Evolutionary conservation across 257 asterid species (phyloP).

Genomic region (Jacaranda copaia): DNA sequence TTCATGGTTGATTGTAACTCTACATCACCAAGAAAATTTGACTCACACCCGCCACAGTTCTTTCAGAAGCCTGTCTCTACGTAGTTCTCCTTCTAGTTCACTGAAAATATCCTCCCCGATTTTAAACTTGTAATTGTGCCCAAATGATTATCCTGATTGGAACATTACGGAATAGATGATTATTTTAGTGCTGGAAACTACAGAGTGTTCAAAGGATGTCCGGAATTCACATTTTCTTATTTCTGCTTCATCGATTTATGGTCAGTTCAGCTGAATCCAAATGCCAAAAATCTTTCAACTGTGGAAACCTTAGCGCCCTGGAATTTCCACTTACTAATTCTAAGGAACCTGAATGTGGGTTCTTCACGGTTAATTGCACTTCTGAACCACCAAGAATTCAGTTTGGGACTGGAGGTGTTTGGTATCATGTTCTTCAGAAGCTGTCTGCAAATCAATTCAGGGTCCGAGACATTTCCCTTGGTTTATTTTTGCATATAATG

Average conservation of each 20-base stretch:
- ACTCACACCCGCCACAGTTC: background rate
- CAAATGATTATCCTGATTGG: background rate
- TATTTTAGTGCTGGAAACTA: background rate
- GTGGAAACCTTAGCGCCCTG: constrained; percentile 29
- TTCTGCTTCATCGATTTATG: background rate
- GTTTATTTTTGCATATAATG: background rate
- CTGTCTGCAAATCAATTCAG: background rate
- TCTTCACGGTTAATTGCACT: constrained; percentile 27
- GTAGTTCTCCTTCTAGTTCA: constrained; percentile 30
- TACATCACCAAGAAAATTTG: background rate
- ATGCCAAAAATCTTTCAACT: constrained; percentile 11
- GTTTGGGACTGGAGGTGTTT: background rate
- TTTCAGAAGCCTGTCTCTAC: background rate
- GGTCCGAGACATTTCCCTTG: background rate
- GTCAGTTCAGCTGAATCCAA: constrained; percentile 12
- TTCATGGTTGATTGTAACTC: constrained; percentile 10
- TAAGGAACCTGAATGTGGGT: constrained; percentile 32
- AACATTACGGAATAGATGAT: too few species aligned
- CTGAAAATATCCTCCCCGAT: constrained; percentile 25
- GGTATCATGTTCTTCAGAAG: background rate
- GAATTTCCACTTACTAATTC: constrained; percentile 32
- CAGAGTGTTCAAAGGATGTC: background rate
- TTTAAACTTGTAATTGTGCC: constrained; percentile 37
- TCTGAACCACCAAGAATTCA: constrained; percentile 3
- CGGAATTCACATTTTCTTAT: too few species aligned